These are phyloP conservation scores for Jaltomata sinuosa DNA, from an alignment of 257 asterid species.

Conservation along the genomic window DNA sequence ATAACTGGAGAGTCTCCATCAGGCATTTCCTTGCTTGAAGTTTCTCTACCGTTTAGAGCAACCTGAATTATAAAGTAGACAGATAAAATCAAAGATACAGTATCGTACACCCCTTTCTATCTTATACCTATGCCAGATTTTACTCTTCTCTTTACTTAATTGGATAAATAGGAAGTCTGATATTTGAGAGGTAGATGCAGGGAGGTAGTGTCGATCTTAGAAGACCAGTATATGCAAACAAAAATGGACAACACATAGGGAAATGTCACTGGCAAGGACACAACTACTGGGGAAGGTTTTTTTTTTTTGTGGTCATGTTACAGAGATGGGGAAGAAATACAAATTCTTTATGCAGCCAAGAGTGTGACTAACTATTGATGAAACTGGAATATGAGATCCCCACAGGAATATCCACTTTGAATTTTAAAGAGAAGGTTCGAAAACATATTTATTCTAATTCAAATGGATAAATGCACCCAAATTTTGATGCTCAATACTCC, in stretches of 20 bases:
- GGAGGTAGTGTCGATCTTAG: not conserved
- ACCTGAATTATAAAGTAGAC: conserved; percentile 30
- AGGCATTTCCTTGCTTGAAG: conserved; percentile 32
- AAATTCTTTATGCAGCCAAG: not conserved
- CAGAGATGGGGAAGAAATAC: not conserved
- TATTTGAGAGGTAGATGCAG: not conserved
- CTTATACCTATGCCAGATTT: not conserved
- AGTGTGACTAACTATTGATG: not conserved
- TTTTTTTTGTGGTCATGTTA: not conserved
- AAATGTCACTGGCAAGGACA: not conserved
- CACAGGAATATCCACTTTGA: no score
- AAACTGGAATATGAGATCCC: no score
- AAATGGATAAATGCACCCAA: no score
- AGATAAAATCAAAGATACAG: not conserved
- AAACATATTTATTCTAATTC: no score
- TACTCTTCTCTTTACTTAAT: not conserved
- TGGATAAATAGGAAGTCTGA: not conserved
- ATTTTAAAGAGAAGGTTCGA: no score
- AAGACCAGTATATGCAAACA: not conserved
- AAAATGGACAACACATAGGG: not conserved
- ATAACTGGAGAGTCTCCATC: conserved; percentile 27
- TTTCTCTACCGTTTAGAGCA: conserved; percentile 23
- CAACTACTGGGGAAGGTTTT: not conserved
- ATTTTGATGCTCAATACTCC: no score
- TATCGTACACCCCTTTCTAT: not conserved